Percentiles rank a stretch among this genome's conserved stretches.
phyloP scores from a whole-genome alignment of 768 basidiomycete species.

The Auricularia cornea region DNA sequence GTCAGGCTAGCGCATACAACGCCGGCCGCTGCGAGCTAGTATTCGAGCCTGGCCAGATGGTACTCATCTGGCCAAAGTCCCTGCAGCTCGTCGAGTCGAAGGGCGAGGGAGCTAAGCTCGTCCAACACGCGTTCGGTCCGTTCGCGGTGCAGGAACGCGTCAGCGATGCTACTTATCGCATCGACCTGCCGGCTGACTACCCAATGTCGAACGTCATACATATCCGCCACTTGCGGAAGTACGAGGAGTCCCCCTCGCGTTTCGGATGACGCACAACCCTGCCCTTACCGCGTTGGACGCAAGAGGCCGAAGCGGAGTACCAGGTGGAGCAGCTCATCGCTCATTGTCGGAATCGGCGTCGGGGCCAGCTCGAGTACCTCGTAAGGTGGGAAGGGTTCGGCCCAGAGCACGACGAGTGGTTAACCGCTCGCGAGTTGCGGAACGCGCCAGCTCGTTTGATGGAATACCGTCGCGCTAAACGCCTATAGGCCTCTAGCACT shows the following conservation, averaged over 20 bases:
- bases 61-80: conserved; percentile 19
- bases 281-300: too few relatives aligned
- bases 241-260: conserved; percentile 10
- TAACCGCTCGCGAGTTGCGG: conserved; percentile 14
- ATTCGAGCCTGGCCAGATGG: too few relatives aligned
- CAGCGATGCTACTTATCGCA: too few relatives aligned
- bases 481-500: too few relatives aligned
- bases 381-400: conserved; percentile 18
- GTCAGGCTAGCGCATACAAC: conserved; percentile 18
- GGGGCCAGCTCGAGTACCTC: conserved; percentile 9
- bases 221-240: too few relatives aligned
- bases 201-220: conserved; percentile 19
- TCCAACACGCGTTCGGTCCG: conserved; percentile 14
- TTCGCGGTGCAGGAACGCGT: conserved; percentile 15
- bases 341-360: neutral
- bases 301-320: too few relatives aligned
- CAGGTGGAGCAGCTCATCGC: too few relatives aligned
- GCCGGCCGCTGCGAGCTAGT: conserved; percentile 8
- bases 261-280: conserved; percentile 18
- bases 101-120: conserved; percentile 16
- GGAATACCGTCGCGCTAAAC: too few relatives aligned
- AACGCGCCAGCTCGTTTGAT: conserved; percentile 12
- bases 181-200: conserved; percentile 6
- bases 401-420: conserved; percentile 16
- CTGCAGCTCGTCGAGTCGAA: conserved; percentile 15